Evolutionary conservation across 75 land plant genomes (phyloP).

Genomic region (Chamaecyparis obtusa): DNA sequence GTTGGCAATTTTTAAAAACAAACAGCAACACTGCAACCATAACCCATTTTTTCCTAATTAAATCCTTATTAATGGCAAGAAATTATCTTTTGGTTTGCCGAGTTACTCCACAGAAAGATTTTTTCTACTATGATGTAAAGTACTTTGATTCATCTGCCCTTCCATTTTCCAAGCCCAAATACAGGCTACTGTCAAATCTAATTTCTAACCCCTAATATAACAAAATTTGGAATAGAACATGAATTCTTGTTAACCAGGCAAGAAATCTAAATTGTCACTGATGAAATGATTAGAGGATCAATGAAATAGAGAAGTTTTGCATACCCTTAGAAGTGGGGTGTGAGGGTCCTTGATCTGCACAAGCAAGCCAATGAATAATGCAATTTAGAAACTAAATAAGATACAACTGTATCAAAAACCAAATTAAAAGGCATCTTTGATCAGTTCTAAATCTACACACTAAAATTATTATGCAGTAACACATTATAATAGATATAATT

Average conservation of each 20-base stretch:
- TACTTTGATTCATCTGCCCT: background rate
- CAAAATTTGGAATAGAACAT: background rate
- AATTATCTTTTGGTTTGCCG: no score
- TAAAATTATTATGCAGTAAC: background rate
- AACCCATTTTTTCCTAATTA: no score
- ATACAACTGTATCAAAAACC: background rate
- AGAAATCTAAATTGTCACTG: background rate
- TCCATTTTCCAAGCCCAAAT: background rate
- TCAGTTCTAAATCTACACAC: background rate
- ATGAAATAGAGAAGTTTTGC: slow-evolving; percentile 1
- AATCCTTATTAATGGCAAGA: no score
- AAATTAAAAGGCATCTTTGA: background rate
- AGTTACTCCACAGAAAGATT: no score
- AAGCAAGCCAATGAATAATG: background rate
- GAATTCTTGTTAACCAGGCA: background rate
- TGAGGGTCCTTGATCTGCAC: slow-evolving; percentile 72
- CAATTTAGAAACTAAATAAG: slow-evolving; percentile 1
- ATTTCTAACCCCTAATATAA: background rate
- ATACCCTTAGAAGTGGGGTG: slow-evolving; percentile 60
- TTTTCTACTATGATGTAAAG: background rate
- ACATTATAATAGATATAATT: background rate
- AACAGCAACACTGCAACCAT: no score
- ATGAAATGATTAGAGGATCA: no score
- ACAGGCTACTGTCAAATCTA: background rate
- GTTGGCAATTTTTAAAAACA: no score